These are phyloP conservation scores for Kalmusia sp. DNA, from an alignment of 2,329 filamentous ascomycete genomes.

Conservation along the genomic window DNA sequence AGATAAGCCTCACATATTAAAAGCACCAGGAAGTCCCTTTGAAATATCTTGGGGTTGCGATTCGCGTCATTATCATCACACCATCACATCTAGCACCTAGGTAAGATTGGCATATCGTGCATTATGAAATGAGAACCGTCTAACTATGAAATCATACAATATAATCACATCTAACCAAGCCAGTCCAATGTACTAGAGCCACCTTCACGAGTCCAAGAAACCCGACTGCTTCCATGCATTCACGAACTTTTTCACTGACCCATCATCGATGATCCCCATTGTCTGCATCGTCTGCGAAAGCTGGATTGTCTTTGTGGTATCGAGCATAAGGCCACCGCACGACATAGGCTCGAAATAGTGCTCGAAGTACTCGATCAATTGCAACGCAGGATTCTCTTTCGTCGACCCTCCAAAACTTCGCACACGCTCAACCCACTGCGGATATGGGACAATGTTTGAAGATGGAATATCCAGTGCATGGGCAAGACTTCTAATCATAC, in stretches of 20 bases:
- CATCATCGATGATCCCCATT: constrained; percentile 14
- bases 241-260: constrained; percentile 15
- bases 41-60: no score
- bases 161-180: no score
- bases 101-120: no score
- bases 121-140: no score
- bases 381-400: constrained; percentile 40
- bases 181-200: no score
- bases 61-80: no score
- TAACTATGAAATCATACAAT: no score
- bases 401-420: constrained; percentile 16
- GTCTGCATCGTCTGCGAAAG: constrained; percentile 47
- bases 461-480: constrained; percentile 31
- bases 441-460: constrained; percentile 45
- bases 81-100: no score
- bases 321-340: constrained; percentile 54
- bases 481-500: constrained; percentile 46
- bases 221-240: constrained; percentile 15
- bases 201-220: constrained; percentile 7
- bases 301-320: constrained; percentile 40
- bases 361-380: constrained; percentile 44
- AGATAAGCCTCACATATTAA: no score
- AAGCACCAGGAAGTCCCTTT: no score
- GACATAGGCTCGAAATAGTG: constrained; percentile 52
- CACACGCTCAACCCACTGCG: constrained; percentile 51